Evolutionary conservation across 495 filamentous ascomycete species (phyloP), one percentile per base, ranked within the genome.

Genomic region (Aspergillus nidulans): DNA sequence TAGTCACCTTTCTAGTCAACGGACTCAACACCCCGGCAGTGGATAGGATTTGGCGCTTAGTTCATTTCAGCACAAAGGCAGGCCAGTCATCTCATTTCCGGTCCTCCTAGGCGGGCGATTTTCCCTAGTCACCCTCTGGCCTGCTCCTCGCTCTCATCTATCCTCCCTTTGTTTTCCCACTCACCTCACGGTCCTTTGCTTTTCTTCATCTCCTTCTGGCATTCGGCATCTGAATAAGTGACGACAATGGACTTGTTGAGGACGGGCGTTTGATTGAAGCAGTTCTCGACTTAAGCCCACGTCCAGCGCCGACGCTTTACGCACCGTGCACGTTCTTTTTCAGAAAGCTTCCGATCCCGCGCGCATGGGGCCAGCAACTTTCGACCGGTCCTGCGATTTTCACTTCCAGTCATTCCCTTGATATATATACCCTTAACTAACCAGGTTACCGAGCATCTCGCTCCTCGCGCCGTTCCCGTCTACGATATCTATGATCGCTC

Each of bases 41-140:
- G 34, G 45, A 47, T 36, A 44, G 54, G 38, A 54, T 57, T 57
- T 50, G 52, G 46, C 49, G 24, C 41, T 49, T 45, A 38, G 23
- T 45, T 57, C 57, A 61, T 57, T 53, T 61, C 28, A 57, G 34
- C 58, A 56, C 44, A 47, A 54, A 61, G 43, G 49, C 39, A 40
- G 39, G 49, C 53, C 39, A 49, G 36, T 54, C 60, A 54, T 56
- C 38, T 56, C 24, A 49, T 56, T 49, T 49, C 30, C 45, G 20
- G 25, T 24, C 15, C 38, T 49, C 12, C 36, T 43, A 24, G 32
- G 32, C 15, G 20, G 47, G 30, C 38, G 15, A 26, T 46, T 55
- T 55, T 49, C 52, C n/a, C 34, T 56, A 25, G 43, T 39, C 38
- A 43, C 39, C 26, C 49, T 47, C 42, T 23, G 43, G 24, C 38